Evolutionary conservation across 306 rosid species (phyloP).

Genomic region (Fragaria ananassa): DNA sequence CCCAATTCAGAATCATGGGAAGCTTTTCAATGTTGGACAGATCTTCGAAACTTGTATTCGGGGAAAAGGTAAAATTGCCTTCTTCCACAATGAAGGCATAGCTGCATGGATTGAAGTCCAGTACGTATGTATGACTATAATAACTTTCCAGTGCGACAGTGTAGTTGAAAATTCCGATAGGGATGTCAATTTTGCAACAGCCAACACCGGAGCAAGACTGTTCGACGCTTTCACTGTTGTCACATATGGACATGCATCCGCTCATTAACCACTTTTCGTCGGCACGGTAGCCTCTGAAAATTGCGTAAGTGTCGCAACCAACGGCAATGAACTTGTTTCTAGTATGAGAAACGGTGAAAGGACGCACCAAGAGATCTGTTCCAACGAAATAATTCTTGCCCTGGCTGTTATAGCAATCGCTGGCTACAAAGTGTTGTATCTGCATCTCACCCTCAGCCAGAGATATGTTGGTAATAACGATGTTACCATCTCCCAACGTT

Average conservation of each 20-base stretch:
- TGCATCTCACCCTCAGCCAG: not conserved
- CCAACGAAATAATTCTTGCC: accelerated
- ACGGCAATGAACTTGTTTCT: slow-evolving; percentile 6
- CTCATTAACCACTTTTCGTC: not conserved
- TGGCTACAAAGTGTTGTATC: not conserved
- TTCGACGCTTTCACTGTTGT: not conserved
- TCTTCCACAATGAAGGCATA: not conserved
- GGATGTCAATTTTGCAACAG: too few species aligned
- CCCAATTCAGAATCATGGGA: not conserved
- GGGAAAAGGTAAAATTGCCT: not conserved
- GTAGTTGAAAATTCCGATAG: too few species aligned
- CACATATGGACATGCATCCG: slow-evolving; percentile 1
- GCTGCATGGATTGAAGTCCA: too few species aligned
- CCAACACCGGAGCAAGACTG: too few species aligned
- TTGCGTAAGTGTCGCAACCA: slow-evolving; percentile 18
- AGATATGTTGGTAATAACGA: not conserved
- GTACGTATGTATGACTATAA: too few species aligned
- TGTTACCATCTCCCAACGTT: not conserved
- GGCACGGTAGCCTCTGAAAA: not conserved
- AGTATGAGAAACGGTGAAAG: not conserved
- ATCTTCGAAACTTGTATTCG: not conserved
- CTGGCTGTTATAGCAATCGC: too few species aligned
- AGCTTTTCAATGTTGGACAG: not conserved
- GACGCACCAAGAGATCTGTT: too few species aligned
- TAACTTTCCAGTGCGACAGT: too few species aligned